A percentile compares a stretch with the other conserved stretches of the same genome.
These are phyloP conservation scores for Aspergillaceae sp. DNA, from an alignment of 2,329 filamentous ascomycete genomes.

Conservation along the genomic window DNA sequence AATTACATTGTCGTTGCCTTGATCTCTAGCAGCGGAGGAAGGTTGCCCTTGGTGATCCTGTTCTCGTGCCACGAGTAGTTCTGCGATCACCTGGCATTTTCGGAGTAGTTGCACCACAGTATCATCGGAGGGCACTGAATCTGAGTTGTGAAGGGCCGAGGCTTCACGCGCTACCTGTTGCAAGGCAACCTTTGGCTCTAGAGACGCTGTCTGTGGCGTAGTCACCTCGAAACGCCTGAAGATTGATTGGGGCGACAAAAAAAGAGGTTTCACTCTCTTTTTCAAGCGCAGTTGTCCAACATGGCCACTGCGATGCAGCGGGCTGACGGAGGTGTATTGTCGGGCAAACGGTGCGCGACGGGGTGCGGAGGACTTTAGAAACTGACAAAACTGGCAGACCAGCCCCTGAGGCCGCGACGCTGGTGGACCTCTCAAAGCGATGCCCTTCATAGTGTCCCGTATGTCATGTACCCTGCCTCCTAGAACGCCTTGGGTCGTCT, in stretches of 20 bases:
- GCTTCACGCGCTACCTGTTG: conserved; percentile 21
- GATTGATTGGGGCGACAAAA: conserved; percentile 1
- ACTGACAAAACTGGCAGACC: conserved; percentile 33
- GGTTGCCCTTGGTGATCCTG: conserved; percentile 9
- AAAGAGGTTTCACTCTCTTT: conserved; percentile 3
- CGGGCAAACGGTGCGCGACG: conserved; percentile 15
- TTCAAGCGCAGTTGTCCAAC: conserved; percentile 13
- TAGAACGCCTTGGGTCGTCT: too few relatives aligned
- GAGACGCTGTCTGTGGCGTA: conserved; percentile 2
- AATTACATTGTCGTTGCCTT: conserved; percentile 25
- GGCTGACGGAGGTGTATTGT: conserved; percentile 10
- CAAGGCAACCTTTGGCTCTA: conserved; percentile 19
- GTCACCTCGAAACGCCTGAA: conserved; percentile 14
- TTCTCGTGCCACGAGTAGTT: conserved; percentile 21
- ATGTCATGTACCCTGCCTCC: not conserved
- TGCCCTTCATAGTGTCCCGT: conserved; percentile 24
- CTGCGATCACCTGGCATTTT: conserved; percentile 26
- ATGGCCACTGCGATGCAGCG: conserved; percentile 5
- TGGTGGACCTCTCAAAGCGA: conserved; percentile 22
- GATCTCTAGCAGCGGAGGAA: conserved; percentile 9
- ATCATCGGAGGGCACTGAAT: conserved; percentile 28
- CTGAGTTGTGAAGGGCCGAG: conserved; percentile 19
- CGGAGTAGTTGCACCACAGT: conserved; percentile 25
- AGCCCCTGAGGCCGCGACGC: conserved; percentile 16
- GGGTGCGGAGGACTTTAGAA: conserved; percentile 17